Conservation (phyloP, 2,329 filamentous ascomycete genomes). For the Claviceps cyperi region DNA sequence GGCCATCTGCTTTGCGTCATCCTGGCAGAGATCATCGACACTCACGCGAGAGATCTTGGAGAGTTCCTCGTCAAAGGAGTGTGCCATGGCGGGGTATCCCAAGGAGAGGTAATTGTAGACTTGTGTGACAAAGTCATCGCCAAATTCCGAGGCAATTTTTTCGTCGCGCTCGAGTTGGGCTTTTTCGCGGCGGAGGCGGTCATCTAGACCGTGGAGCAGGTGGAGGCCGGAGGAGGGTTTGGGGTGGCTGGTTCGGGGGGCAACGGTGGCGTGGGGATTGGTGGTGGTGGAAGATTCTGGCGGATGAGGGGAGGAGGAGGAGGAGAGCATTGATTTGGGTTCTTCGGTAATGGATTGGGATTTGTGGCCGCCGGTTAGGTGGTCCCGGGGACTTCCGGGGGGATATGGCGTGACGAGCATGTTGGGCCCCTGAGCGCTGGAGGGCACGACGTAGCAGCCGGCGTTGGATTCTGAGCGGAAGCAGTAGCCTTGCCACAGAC, state of each 20-base stretch:
- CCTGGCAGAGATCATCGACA: conserved; percentile 52
- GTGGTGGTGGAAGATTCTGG: conserved; percentile 3
- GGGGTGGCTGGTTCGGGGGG: conserved; percentile 16
- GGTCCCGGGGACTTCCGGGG: conserved; percentile 25
- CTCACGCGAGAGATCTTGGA: conserved; percentile 62
- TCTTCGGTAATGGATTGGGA: conserved; percentile 26
- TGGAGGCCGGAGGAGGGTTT: conserved; percentile 25
- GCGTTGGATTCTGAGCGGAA: conserved; percentile 25
- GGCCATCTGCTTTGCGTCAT: conserved; percentile 48
- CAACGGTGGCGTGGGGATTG: conserved; percentile 12
- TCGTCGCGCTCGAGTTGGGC: conserved; percentile 35
- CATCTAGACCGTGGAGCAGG: conserved; percentile 36
- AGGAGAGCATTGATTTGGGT: conserved; percentile 17
- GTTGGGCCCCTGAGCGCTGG: conserved; percentile 29
- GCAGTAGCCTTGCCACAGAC: conserved; percentile 69
- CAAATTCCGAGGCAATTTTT: conserved; percentile 52
- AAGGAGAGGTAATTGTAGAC: conserved; percentile 95
- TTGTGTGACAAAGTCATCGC: conserved; percentile 78
- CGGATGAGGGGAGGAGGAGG: conserved; percentile 10
- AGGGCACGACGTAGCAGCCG: conserved; percentile 24
- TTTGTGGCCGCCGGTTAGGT: conserved; percentile 25
- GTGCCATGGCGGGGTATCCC: conserved; percentile 76
- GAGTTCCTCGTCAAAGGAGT: conserved; percentile 72
- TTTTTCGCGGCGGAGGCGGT: conserved; percentile 35
- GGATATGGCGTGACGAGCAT: conserved; percentile 37